A percentile compares a stretch with the other conserved stretches of the same genome.
Evolutionary conservation across 805 yeast species (phyloP).

Genomic region (Nakazawaea wyomingensis): DNA sequence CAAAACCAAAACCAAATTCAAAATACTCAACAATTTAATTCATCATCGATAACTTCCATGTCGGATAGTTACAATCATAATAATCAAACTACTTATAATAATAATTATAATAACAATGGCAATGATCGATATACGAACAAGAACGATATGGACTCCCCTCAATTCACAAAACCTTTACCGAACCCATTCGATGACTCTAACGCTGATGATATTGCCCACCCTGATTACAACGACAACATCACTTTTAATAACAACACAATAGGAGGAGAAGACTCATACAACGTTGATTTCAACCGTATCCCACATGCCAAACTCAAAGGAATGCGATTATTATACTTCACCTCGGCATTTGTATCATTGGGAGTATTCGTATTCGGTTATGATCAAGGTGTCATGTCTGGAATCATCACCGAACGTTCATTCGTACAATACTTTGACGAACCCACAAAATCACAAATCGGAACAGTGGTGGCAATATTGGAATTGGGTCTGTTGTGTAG

Average conservation of each 20-base stretch:
- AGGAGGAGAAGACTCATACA: not conserved
- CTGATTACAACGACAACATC: not conserved
- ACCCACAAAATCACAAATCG: conserved; percentile 72
- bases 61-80: too few relatives aligned
- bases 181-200: not conserved
- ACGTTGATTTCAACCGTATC: conserved; percentile 17
- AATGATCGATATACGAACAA: too few relatives aligned
- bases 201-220: not conserved
- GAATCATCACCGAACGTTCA: conserved; percentile 69
- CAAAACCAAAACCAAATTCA: not conserved
- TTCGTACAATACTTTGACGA: conserved; percentile 65
- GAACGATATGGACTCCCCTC: not conserved
- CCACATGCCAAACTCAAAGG: conserved; percentile 21
- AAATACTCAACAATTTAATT: not conserved
- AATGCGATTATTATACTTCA: conserved; percentile 24
- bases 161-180: not conserved
- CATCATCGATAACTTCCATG: not conserved
- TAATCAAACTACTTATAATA: too few relatives aligned
- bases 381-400: conserved; percentile 89
- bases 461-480: conserved; percentile 81
- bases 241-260: too few relatives aligned
- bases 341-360: conserved; percentile 59
- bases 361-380: conserved; percentile 70
- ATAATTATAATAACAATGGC: too few relatives aligned
- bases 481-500: conserved; percentile 85